These are phyloP conservation scores for Escallonia rubra DNA, from an alignment of 129 eudicot species.

Conservation along the genomic window DNA sequence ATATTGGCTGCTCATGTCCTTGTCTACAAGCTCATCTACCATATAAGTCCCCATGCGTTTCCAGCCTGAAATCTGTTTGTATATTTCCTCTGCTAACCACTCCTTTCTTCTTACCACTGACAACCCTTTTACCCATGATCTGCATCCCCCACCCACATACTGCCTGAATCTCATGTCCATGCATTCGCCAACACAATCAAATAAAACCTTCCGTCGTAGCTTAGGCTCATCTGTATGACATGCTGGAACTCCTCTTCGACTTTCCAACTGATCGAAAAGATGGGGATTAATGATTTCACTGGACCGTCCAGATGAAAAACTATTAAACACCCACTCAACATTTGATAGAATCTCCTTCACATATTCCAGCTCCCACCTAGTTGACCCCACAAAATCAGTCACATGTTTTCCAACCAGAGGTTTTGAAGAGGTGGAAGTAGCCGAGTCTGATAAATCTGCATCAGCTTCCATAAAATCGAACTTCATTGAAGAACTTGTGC, in stretches of 20 bases:
- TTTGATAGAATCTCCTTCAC: slow-evolving; percentile 42
- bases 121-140: slow-evolving; percentile 62
- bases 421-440: slow-evolving; percentile 45
- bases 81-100: slow-evolving; percentile 57
- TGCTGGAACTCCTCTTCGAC: slow-evolving; percentile 9
- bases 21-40: slow-evolving; percentile 93
- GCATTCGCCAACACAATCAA: slow-evolving; percentile 75
- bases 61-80: slow-evolving; percentile 61
- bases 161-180: slow-evolving; percentile 46
- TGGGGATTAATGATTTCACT: slow-evolving; percentile 53
- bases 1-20: slow-evolving; percentile 69
- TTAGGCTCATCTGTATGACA: slow-evolving; percentile 19
- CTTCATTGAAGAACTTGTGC: slow-evolving; percentile 26
- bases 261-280: slow-evolving; percentile 60
- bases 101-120: slow-evolving; percentile 44
- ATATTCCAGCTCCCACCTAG: slow-evolving; percentile 61
- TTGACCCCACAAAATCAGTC: slow-evolving; percentile 5
- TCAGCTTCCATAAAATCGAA: slow-evolving; percentile 38
- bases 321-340: slow-evolving; percentile 58
- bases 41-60: slow-evolving; percentile 54
- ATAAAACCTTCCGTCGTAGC: slow-evolving; percentile 47
- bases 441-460: slow-evolving; percentile 74
- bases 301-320: slow-evolving; percentile 55
- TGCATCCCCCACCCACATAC: slow-evolving; percentile 31
- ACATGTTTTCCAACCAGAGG: slow-evolving; percentile 4